These are phyloP conservation scores for Pseudopyricularia javanii DNA, from an alignment of 2,329 filamentous ascomycete species.

Conservation along the genomic window DNA sequence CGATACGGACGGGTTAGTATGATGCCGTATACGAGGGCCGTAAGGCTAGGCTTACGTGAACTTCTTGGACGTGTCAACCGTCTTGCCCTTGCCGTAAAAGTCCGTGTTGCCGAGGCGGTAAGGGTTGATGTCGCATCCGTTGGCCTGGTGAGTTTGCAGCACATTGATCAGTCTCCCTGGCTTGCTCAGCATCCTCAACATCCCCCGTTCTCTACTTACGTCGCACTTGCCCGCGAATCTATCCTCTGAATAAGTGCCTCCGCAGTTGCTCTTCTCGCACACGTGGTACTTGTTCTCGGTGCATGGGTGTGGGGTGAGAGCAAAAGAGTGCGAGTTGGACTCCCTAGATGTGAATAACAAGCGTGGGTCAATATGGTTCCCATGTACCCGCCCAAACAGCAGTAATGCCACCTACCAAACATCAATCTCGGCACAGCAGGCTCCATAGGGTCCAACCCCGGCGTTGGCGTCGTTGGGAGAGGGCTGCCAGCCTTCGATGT, in stretches of 20 bases:
- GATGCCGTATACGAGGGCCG: neutral
- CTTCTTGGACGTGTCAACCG: constrained; percentile 41
- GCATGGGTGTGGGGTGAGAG: constrained; percentile 48
- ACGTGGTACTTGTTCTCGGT: constrained; percentile 22
- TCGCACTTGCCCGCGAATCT: constrained; percentile 40
- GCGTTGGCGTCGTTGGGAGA: constrained; percentile 35
- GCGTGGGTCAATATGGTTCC: neutral
- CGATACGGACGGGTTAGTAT: neutral
- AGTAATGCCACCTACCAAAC: too few species aligned
- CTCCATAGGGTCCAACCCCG: constrained; percentile 29
- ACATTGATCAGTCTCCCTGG: neutral
- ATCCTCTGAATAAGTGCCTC: constrained; percentile 29
- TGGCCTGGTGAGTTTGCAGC: constrained; percentile 14
- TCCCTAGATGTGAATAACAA: constrained; percentile 33
- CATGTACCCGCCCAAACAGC: too few species aligned
- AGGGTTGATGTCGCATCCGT: constrained; percentile 54
- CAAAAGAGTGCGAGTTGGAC: constrained; percentile 46
- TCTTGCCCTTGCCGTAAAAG: constrained; percentile 42
- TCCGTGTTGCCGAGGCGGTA: constrained; percentile 47
- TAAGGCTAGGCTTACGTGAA: constrained; percentile 26
- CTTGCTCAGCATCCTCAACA: neutral
- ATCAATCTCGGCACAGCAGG: constrained; percentile 42
- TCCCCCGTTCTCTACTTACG: constrained; percentile 10
- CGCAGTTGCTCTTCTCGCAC: constrained; percentile 31
- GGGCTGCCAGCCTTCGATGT: constrained; percentile 28